These are phyloP conservation scores for Penicillium sp. DNA, from an alignment of 2,329 filamentous ascomycete species.

Conservation along the genomic window DNA sequence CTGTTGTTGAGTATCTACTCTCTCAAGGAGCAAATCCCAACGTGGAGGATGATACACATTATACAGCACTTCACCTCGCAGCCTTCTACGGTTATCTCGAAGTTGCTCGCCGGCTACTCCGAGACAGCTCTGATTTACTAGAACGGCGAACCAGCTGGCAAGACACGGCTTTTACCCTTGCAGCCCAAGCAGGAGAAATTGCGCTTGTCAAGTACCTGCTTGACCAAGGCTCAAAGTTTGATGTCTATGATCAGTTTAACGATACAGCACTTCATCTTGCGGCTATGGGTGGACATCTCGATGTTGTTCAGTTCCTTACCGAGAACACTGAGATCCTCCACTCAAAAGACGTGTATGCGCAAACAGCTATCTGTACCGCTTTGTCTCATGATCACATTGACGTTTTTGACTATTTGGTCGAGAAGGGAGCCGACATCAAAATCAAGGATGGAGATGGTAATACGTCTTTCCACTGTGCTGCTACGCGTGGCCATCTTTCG, in stretches of 20 bases:
- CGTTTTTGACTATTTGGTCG: neutral
- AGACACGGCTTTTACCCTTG: neutral
- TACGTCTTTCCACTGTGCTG: neutral
- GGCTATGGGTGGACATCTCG: neutral
- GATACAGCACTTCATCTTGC: neutral
- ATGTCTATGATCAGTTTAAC: neutral
- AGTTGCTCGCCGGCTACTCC: neutral
- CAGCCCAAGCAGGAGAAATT: neutral
- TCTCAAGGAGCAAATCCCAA: neutral
- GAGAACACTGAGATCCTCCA: neutral
- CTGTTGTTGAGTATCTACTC: neutral
- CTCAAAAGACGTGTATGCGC: neutral
- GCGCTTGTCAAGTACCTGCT: neutral
- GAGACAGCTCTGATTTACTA: neutral
- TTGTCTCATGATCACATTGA: neutral
- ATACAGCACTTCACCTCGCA: neutral
- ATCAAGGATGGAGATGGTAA: neutral
- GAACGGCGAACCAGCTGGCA: neutral
- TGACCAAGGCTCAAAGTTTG: neutral
- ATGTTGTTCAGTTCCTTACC: neutral
- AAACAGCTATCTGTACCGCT: neutral
- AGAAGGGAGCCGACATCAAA: neutral
- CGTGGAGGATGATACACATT: neutral
- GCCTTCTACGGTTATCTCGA: neutral
- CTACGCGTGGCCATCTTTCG: too few relatives aligned